Base-by-base conservation (phyloP, 2,329 filamentous ascomycete genomes). In the Lachnellula arida region DNA sequence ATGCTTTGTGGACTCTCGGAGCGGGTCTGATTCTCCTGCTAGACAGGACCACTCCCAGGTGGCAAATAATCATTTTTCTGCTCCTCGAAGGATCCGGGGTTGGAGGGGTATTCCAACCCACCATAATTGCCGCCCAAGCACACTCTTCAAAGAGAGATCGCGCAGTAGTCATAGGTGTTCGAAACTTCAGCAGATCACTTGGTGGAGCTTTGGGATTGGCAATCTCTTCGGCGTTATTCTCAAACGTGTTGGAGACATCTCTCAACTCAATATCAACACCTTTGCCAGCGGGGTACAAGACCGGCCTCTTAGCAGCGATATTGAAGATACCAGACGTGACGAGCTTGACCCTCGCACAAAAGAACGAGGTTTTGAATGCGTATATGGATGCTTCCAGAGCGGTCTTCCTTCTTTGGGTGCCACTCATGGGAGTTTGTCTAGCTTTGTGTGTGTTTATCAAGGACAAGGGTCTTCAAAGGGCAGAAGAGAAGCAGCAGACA, bases 121-220 rank as follows among this genome's bases (percentile, higher is more conserved):
- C 75, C 0, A 72, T 86, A 0, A 76, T 85, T 5, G 83, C 82
- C 1, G 67, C 81, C 14, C 81, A 85, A 65, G 80, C 81, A 0
- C 81, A 85, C 65, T 78, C 75, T 22, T 72, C 75, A 1, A 82
- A 81, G 64, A 70, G 76, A 0, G 78, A 85, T 44, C 76, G 84
- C 19, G 84, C 84, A 0, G 79, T 86, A 1, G 78, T 85, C 19
- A 86, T 85, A 37, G 81, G 80, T 2, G 78, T 80, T 51, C 75
- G 84, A 1, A 87, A 87, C 61, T 86, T 86, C 65, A 75, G 85
- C 57, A 78, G 84, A 7, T 79, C 77, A 47, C 71, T 82, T 3
- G 83, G 84, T 9, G 83, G 82, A 23, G 74, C 82, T 1, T 74
- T 78, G 14, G 82, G 83, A 0, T 74, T 87, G 0, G 81, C 81